Conservation (phyloP, 2,329 filamentous ascomycete species). For the Xylaria sp. region DNA sequence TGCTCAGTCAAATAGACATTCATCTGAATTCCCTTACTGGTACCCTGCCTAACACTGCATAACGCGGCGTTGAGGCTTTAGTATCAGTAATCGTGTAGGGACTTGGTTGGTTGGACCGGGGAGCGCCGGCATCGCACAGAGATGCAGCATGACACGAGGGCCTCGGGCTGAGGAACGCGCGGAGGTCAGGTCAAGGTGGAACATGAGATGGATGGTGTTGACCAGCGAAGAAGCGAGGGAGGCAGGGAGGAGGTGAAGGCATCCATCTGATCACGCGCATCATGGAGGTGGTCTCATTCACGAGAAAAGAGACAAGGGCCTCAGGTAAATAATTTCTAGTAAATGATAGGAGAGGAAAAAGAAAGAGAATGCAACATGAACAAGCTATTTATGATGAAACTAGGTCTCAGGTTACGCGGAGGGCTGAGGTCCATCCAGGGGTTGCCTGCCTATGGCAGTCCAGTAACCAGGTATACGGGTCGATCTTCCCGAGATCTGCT, state of each 20-base stretch:
- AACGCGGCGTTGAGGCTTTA: conserved; percentile 32
- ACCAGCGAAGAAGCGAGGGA: not conserved
- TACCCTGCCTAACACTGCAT: conserved; percentile 21
- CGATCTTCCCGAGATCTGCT: conserved; percentile 35
- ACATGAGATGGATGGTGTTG: conserved; percentile 20
- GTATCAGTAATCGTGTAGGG: conserved; percentile 34
- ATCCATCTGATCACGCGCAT: conserved; percentile 6
- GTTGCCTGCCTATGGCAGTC: conserved; percentile 16
- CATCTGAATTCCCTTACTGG: conserved; percentile 14
- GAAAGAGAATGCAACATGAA: conserved; percentile 32
- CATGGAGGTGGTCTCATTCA: conserved; percentile 24
- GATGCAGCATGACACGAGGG: conserved; percentile 30
- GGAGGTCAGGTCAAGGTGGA: conserved; percentile 18
- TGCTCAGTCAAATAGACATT: not conserved
- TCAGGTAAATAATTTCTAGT: conserved; percentile 16
- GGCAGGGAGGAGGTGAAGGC: conserved; percentile 1
- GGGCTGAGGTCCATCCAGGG: conserved; percentile 25
- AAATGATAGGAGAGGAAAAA: conserved; percentile 30
- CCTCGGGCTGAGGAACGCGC: conserved; percentile 18
- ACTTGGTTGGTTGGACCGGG: conserved; percentile 35
- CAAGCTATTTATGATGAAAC: conserved; percentile 38
- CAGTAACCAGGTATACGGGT: conserved; percentile 36
- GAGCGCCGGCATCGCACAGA: conserved; percentile 27
- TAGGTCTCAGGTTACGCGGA: conserved; percentile 36
- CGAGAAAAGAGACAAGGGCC: conserved; percentile 12